These are phyloP conservation scores for Tinospora cordifolia DNA, from an alignment of 164 flowering plant species.

Conservation along the genomic window DNA sequence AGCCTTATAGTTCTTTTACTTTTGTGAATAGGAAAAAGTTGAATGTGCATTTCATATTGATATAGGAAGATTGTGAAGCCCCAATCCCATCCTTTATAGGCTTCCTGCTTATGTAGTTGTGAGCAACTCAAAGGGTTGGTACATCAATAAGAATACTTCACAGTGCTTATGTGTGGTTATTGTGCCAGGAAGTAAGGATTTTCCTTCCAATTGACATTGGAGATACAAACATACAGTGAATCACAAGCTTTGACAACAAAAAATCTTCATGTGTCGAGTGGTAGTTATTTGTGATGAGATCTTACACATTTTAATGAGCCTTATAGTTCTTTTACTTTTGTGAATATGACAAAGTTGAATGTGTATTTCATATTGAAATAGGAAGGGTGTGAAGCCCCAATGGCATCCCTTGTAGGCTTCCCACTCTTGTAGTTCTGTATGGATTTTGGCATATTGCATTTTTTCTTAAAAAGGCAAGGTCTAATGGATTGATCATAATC, in stretches of 20 bases:
- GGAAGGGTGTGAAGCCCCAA: not conserved
- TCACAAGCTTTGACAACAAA: not conserved
- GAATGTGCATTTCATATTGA: not conserved
- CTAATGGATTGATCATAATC: not conserved
- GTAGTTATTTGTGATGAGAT: not conserved
- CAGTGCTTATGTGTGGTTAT: not conserved
- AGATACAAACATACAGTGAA: not conserved
- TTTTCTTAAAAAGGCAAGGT: not conserved
- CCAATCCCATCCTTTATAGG: too few species aligned
- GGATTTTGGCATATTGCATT: not conserved
- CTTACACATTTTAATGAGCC: not conserved
- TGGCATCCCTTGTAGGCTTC: too few species aligned
- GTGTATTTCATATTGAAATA: not conserved
- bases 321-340: not conserved
- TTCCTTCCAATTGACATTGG: not conserved
- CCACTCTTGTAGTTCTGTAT: not conserved
- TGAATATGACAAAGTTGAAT: not conserved
- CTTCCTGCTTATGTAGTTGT: too few species aligned
- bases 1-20: not conserved
- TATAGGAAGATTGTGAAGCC: not conserved
- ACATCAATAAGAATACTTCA: too few species aligned
- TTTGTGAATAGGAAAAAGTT: not conserved
- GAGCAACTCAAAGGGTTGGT: too few species aligned
- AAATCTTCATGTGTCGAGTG: not conserved
- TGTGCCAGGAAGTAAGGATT: not conserved